phyloP scores from a whole-genome alignment of 1,284 basidiomycete genomes.

The Phylloporus sp. region DNA sequence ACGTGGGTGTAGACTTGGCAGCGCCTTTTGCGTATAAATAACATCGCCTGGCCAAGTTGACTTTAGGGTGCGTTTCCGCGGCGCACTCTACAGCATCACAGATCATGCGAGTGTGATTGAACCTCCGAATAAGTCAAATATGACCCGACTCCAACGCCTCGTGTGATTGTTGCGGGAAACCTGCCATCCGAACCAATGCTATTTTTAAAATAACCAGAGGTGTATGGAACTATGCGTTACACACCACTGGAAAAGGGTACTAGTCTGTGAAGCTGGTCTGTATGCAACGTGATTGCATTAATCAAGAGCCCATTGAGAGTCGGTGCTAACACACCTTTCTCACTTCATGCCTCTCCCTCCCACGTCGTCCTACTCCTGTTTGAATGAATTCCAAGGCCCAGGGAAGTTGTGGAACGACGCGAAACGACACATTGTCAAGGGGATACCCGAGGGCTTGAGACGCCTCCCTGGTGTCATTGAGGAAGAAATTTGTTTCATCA shows the following conservation, averaged over 20 bases:
- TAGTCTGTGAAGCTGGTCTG: background rate
- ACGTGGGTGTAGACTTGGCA: background rate
- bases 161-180: no score
- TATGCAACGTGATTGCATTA: background rate
- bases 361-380: background rate
- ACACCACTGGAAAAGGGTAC: background rate
- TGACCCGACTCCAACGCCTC: background rate
- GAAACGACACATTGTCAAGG: background rate
- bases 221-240: background rate
- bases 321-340: background rate
- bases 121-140: background rate
- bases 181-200: no score
- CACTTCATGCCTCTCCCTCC: background rate
- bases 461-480: no score
- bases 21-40: background rate
- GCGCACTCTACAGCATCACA: background rate
- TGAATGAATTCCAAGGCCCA: background rate
- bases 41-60: background rate
- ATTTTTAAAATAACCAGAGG: background rate
- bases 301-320: background rate
- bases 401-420: background rate
- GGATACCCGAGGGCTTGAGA: background rate
- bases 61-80: background rate
- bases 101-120: background rate
- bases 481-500: background rate